These are phyloP conservation scores for Simmondsia chinensis DNA, from an alignment of 148 eudicot species.

Conservation along the genomic window DNA sequence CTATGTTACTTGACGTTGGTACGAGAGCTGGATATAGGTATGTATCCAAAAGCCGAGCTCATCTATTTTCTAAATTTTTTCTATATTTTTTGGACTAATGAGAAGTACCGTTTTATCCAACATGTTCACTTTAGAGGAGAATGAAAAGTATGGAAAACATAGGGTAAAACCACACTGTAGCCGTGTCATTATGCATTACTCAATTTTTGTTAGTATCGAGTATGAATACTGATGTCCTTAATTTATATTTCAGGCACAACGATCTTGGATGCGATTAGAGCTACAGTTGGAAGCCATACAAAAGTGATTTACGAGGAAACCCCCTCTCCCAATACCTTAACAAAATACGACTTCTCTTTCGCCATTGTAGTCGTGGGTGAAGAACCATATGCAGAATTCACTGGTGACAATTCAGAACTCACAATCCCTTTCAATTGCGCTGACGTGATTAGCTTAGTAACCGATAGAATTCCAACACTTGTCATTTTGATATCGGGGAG, in stretches of 20 bases:
- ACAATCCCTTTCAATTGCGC: conserved; percentile 61
- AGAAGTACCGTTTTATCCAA: too few species aligned
- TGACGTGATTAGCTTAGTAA: conserved; percentile 42
- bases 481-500: conserved; percentile 74
- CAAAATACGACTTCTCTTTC: conserved; percentile 40
- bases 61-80: too few species aligned
- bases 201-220: too few species aligned
- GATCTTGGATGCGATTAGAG: conserved; percentile 71
- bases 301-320: conserved; percentile 55
- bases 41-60: too few species aligned
- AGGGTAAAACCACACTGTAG: too few species aligned
- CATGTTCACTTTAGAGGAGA: too few species aligned
- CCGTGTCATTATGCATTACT: too few species aligned
- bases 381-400: conserved; percentile 67
- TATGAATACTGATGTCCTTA: too few species aligned
- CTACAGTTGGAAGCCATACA: conserved; percentile 36
- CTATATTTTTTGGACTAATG: too few species aligned
- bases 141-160: too few species aligned
- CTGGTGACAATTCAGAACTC: conserved; percentile 66
- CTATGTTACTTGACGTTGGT: too few species aligned
- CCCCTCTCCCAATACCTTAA: conserved; percentile 58
- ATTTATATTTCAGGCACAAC: conserved; percentile 54
- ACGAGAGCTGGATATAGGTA: too few species aligned
- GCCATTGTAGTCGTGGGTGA: conserved; percentile 91
- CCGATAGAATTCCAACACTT: conserved; percentile 65